Percentiles rank a stretch among this genome's conserved stretches.
Evolutionary conservation across 441 rosid genomes (phyloP).

Genomic region (Metrosideros polymorpha): DNA sequence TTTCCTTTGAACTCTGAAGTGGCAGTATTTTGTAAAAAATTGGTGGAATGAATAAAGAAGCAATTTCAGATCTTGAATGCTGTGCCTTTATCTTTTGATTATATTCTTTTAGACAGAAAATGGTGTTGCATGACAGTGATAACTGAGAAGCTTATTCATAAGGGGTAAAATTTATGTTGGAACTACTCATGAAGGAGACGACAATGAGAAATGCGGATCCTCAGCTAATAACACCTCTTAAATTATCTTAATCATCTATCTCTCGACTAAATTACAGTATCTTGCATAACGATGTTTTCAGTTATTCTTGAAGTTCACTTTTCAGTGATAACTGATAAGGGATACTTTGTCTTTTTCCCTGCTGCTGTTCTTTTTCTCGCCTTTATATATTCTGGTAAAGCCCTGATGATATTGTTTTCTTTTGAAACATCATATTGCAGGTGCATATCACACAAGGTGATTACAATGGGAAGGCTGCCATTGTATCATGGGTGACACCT

Average conservation of each 20-base stretch:
- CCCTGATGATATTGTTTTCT: not conserved
- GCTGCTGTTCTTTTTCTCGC: not conserved
- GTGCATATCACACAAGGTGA: conserved; percentile 11
- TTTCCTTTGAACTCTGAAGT: not conserved
- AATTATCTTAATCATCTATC: not conserved
- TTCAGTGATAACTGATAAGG: not conserved
- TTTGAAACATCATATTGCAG: not conserved
- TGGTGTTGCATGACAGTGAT: not conserved
- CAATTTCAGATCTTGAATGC: not conserved
- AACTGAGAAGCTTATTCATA: not conserved
- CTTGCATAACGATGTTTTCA: not conserved
- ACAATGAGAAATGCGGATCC: not conserved
- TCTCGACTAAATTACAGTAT: not conserved
- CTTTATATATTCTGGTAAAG: not conserved
- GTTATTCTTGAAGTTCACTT: not conserved
- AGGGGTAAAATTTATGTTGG: not conserved
- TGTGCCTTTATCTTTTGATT: not conserved
- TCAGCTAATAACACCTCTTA: not conserved
- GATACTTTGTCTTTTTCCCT: not conserved
- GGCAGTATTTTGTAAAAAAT: not conserved
- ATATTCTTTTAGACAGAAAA: not conserved
- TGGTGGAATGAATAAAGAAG: not conserved
- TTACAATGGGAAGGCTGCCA: not conserved
- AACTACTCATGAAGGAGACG: not conserved
- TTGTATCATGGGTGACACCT: conserved; percentile 2